These are phyloP conservation scores for Auricularia cornea DNA, from an alignment of 768 basidiomycete species.

Conservation along the genomic window DNA sequence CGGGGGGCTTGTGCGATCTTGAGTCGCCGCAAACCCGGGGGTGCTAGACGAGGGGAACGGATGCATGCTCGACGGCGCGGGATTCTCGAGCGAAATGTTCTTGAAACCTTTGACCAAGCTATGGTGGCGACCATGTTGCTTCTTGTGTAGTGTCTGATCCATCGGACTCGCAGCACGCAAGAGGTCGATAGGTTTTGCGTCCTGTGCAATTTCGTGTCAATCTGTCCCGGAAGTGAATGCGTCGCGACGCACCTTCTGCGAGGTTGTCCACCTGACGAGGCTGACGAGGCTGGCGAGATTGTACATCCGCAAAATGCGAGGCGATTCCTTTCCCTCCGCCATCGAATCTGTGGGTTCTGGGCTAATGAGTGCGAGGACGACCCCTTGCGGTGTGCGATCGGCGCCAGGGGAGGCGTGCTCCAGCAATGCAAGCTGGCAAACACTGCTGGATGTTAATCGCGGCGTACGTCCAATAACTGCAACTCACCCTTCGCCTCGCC, in stretches of 20 bases:
- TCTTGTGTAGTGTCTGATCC: conserved; percentile 32
- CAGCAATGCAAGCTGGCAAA: conserved; percentile 69
- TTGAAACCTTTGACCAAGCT: conserved; percentile 59
- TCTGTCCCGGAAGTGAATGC: background rate
- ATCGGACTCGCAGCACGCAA: conserved; percentile 15
- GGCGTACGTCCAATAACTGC: background rate
- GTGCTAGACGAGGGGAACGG: background rate
- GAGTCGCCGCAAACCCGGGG: background rate
- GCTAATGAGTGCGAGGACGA: conserved; percentile 68
- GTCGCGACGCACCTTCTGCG: conserved; percentile 47
- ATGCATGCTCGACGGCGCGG: conserved; percentile 17
- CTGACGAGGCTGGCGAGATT: conserved; percentile 66
- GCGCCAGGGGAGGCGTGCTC: conserved; percentile 52
- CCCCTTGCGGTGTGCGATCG: conserved; percentile 52
- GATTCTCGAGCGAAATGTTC: conserved; percentile 42
- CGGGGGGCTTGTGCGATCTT: conserved; percentile 12
- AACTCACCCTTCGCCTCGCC: conserved; percentile 68
- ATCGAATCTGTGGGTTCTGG: conserved; percentile 41
- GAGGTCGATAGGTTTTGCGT: conserved; percentile 52
- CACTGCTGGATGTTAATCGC: conserved; percentile 31
- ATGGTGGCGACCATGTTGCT: conserved; percentile 42
- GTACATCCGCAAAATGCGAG: conserved; percentile 69
- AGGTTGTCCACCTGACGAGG: conserved; percentile 64
- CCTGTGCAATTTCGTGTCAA: conserved; percentile 28
- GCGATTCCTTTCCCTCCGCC: conserved; percentile 33